phyloP scores from a whole-genome alignment of 2,329 filamentous ascomycete genomes.

The Aspergillus fumigatiaffinis region DNA sequence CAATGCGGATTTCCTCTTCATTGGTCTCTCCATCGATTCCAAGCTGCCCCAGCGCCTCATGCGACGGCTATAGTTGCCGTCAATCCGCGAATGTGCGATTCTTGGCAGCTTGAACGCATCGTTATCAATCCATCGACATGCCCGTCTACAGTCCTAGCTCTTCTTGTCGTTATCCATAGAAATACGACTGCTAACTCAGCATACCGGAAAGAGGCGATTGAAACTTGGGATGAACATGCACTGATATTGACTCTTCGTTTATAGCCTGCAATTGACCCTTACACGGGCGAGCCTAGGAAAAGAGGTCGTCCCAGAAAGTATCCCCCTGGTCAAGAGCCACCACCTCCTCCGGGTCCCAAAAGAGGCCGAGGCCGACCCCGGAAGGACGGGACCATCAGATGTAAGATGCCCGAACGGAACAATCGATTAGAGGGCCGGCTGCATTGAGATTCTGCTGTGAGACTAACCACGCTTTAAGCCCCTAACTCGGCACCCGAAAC shows the following conservation, averaged over 20 bases:
- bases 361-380: conserved; percentile 32
- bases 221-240: neutral
- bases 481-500: conserved; percentile 3
- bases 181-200: neutral
- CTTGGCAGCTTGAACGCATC: conserved; percentile 1
- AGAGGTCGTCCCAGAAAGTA: conserved; percentile 34
- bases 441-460: neutral
- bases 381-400: conserved; percentile 20
- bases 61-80: conserved; percentile 1
- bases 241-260: conserved; percentile 4
- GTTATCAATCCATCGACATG: conserved; percentile 7
- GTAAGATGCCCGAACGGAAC: neutral
- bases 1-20: neutral
- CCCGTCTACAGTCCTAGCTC: conserved; percentile 3
- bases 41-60: conserved; percentile 13
- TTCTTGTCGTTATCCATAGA: neutral
- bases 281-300: conserved; percentile 28
- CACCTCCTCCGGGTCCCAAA: conserved; percentile 25
- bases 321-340: conserved; percentile 20
- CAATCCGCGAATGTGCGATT: conserved; percentile 9
- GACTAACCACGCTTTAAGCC: neutral
- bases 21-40: neutral
- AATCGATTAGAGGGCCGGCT: neutral
- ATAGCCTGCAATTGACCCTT: conserved; percentile 12
- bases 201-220: neutral